Percentiles rank a stretch among this genome's conserved stretches.
These are phyloP conservation scores for Orbilia javanica DNA, from an alignment of 2,329 filamentous ascomycete genomes.

Conservation along the genomic window DNA sequence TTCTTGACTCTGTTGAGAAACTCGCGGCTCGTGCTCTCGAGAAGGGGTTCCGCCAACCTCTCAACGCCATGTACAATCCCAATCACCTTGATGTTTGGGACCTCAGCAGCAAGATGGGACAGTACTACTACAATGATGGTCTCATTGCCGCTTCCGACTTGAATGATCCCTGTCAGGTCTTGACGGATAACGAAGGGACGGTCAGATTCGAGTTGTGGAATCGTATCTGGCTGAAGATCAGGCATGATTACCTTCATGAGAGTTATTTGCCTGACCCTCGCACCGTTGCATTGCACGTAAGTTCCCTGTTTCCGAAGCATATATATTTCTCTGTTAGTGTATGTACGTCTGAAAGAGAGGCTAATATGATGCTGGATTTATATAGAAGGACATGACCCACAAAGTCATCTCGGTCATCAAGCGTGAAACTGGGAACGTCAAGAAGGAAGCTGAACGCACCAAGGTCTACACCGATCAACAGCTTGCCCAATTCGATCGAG, in stretches of 20 bases:
- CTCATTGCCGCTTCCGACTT: constrained; percentile 1
- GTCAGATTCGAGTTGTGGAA: constrained; percentile 38
- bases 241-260: constrained; percentile 17
- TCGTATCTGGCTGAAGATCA: constrained; percentile 20
- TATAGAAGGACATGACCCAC: constrained; percentile 40
- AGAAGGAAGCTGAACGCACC: not conserved
- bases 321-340: too few relatives aligned
- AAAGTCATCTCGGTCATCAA: constrained; percentile 3
- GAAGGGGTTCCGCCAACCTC: constrained; percentile 40
- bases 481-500: not conserved
- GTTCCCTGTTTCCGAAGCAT: not conserved
- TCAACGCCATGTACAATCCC: constrained; percentile 33
- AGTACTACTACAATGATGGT: constrained; percentile 15
- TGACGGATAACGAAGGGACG: constrained; percentile 35
- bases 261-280: constrained; percentile 33
- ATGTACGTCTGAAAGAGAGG: not conserved
- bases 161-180: constrained; percentile 33
- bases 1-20: not conserved
- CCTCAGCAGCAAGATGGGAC: not conserved
- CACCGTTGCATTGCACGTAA: constrained; percentile 25
- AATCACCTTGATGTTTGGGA: constrained; percentile 8
- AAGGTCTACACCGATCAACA: constrained; percentile 18
- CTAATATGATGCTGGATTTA: not conserved
- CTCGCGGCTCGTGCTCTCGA: constrained; percentile 29
- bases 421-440: not conserved